Conservation (phyloP, 305 asterid species). For the Rubia tinctorum region DNA sequence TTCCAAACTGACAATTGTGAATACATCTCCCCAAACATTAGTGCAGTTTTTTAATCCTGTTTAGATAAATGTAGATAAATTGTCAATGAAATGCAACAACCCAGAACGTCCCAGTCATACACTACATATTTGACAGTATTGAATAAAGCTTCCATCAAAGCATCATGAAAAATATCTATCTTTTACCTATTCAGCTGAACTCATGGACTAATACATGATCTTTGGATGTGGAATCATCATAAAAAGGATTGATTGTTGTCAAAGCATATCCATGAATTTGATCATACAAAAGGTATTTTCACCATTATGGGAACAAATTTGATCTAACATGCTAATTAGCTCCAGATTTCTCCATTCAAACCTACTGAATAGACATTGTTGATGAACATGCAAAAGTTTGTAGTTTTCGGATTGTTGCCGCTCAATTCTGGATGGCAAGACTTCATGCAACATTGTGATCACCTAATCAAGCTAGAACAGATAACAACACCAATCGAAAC, state of each 20-base stretch:
- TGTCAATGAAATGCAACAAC: neutral
- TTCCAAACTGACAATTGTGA: slow-evolving; percentile 87
- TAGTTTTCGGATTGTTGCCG: slow-evolving; percentile 83
- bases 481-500: too few relatives aligned
- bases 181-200: slow-evolving; percentile 94
- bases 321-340: slow-evolving; percentile 9
- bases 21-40: slow-evolving; percentile 73
- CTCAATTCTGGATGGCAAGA: slow-evolving; percentile 93
- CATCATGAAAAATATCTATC: neutral
- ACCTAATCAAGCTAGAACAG: neutral
- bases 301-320: slow-evolving; percentile 13
- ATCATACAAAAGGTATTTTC: slow-evolving; percentile 41
- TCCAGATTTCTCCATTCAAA: slow-evolving; percentile 11
- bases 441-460: slow-evolving; percentile 45
- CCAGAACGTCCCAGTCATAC: neutral
- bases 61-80: neutral
- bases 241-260: slow-evolving; percentile 83
- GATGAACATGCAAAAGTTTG: slow-evolving; percentile 91
- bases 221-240: slow-evolving; percentile 62
- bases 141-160: neutral
- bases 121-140: neutral
- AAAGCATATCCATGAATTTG: slow-evolving; percentile 92
- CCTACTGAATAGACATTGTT: slow-evolving; percentile 85
- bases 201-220: slow-evolving; percentile 95
- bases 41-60: slow-evolving; percentile 98